These are phyloP conservation scores for Allium fistulosum DNA, from an alignment of 106 monocot genomes.

Conservation along the genomic window DNA sequence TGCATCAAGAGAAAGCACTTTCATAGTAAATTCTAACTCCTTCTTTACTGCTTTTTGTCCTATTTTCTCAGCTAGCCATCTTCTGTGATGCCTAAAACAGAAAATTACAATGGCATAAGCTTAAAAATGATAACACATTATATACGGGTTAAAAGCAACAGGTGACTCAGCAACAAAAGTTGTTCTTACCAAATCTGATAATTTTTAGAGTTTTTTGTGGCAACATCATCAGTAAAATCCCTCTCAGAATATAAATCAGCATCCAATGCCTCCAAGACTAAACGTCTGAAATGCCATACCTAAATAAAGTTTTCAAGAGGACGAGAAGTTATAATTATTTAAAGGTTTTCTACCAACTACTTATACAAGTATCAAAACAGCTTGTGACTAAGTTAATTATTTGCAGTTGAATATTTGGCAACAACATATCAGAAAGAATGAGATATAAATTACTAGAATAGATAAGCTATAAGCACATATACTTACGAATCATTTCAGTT, in stretches of 20 bases:
- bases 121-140: too few species aligned
- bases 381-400: too few species aligned
- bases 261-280: constrained; percentile 73
- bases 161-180: not conserved
- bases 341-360: too few species aligned
- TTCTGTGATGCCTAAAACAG: constrained; percentile 70
- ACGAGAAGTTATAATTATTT: too few species aligned
- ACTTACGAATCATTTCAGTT: too few species aligned
- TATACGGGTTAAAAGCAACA: too few species aligned
- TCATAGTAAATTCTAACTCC: constrained; percentile 78
- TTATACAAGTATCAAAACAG: too few species aligned
- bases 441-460: too few species aligned
- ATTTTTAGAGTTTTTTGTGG: constrained; percentile 71
- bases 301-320: constrained; percentile 3
- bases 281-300: constrained; percentile 97
- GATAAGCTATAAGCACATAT: too few species aligned
- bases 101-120: too few species aligned
- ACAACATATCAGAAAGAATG: too few species aligned
- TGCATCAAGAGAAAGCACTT: constrained; percentile 59
- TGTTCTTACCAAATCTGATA: constrained; percentile 87
- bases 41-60: constrained; percentile 46
- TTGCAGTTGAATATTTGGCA: too few species aligned
- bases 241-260: constrained; percentile 54
- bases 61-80: constrained; percentile 97
- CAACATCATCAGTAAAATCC: constrained; percentile 44